Evolutionary conservation across 768 basidiomycete species (phyloP).

Genomic region (Mycena floridula): DNA sequence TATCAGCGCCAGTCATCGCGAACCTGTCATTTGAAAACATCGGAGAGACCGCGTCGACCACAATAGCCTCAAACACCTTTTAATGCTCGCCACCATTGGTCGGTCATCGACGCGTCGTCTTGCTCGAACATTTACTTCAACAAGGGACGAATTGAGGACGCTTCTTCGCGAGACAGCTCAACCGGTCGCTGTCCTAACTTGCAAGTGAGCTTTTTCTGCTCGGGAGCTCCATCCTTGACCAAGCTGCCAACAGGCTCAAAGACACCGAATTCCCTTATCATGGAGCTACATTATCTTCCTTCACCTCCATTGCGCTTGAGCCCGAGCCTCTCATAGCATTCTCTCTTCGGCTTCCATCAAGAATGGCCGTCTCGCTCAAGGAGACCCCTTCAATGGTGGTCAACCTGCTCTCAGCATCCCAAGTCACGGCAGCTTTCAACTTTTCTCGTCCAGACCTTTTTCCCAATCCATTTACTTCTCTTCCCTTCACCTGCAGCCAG

Average conservation of each 20-base stretch:
- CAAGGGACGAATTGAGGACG: slow-evolving; percentile 40
- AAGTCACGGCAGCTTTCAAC: slow-evolving; percentile 52
- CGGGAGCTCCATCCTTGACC: too few relatives aligned
- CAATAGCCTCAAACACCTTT: too few relatives aligned
- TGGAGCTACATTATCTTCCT: slow-evolving; percentile 91
- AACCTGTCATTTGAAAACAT: too few relatives aligned
- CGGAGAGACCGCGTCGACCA: too few relatives aligned
- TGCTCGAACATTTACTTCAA: too few relatives aligned
- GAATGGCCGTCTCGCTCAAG: slow-evolving; percentile 67
- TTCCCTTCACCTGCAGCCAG: slow-evolving; percentile 32
- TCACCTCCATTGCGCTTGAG: slow-evolving; percentile 86
- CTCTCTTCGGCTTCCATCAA: slow-evolving; percentile 82
- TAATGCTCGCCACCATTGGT: too few relatives aligned
- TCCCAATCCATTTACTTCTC: slow-evolving; percentile 48
- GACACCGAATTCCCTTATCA: slow-evolving; percentile 44
- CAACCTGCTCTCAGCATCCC: slow-evolving; percentile 71
- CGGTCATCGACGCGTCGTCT: too few relatives aligned
- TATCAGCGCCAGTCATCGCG: too few relatives aligned
- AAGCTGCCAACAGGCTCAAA: neutral
- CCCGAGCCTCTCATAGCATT: slow-evolving; percentile 87
- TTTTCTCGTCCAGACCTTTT: slow-evolving; percentile 74
- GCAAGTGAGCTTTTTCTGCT: slow-evolving; percentile 31
- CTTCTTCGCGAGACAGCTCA: slow-evolving; percentile 76
- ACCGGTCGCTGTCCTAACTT: slow-evolving; percentile 82
- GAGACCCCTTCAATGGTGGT: slow-evolving; percentile 58